These are phyloP conservation scores for Casuarina cunninghamiana DNA, from an alignment of 306 rosid species.

Conservation along the genomic window DNA sequence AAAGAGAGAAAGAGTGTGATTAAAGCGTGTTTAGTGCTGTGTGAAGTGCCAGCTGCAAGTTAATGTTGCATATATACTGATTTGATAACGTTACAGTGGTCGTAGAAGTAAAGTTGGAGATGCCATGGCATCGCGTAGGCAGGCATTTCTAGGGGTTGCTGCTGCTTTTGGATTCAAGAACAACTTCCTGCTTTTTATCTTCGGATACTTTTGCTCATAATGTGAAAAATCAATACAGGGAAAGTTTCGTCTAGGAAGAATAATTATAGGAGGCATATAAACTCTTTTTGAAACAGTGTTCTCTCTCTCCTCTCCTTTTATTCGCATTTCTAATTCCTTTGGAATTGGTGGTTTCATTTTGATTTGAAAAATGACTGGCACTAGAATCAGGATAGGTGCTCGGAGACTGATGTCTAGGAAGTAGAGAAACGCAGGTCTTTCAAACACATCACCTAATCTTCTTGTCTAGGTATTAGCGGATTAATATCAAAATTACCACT, in stretches of 20 bases:
- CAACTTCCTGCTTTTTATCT: not conserved
- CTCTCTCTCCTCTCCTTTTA: not conserved
- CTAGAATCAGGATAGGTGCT: not conserved
- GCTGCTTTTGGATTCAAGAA: not conserved
- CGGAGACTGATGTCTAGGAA: not conserved
- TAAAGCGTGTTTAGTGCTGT: too few relatives aligned
- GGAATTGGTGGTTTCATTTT: too few relatives aligned
- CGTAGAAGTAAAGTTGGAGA: too few relatives aligned
- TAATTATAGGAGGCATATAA: constrained; percentile 24
- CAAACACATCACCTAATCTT: too few relatives aligned
- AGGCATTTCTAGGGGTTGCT: too few relatives aligned
- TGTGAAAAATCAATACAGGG: constrained; percentile 36
- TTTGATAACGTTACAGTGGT: too few relatives aligned
- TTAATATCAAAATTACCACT: too few relatives aligned
- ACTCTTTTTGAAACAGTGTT: not conserved
- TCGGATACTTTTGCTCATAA: not conserved
- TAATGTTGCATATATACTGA: too few relatives aligned
- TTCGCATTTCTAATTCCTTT: not conserved
- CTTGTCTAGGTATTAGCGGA: too few relatives aligned
- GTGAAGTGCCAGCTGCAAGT: too few relatives aligned
- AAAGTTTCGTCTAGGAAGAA: constrained; percentile 28
- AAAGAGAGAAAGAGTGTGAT: too few relatives aligned
- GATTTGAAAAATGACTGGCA: not conserved
- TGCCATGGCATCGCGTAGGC: too few relatives aligned
- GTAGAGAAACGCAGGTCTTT: not conserved